These are phyloP conservation scores for Sanguinoderma infundibulare DNA, from an alignment of 1,284 basidiomycete genomes.

Conservation along the genomic window DNA sequence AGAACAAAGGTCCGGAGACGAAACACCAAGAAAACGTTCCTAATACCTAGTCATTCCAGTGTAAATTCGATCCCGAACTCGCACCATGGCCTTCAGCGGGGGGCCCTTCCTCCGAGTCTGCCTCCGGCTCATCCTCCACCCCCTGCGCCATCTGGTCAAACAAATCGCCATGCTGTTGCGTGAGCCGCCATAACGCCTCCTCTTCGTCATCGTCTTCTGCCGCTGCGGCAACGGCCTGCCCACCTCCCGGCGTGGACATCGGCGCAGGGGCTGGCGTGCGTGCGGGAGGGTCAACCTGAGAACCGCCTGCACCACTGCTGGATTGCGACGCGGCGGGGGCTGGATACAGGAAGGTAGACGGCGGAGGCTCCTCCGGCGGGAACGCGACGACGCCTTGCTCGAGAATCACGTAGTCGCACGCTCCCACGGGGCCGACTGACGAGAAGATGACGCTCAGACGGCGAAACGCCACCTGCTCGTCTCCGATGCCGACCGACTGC, in stretches of 20 bases:
- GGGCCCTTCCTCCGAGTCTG: slow-evolving; percentile 4
- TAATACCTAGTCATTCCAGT: neutral
- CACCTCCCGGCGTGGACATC: neutral
- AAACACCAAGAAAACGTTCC: neutral
- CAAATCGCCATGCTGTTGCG: slow-evolving; percentile 1
- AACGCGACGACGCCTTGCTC: slow-evolving; percentile 53
- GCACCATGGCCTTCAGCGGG: neutral
- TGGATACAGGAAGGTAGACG: slow-evolving; percentile 13
- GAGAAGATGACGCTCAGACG: slow-evolving; percentile 79
- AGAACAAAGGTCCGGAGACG: neutral
- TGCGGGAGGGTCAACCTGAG: neutral
- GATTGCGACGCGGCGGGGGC: neutral
- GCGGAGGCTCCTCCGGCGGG: slow-evolving; percentile 20
- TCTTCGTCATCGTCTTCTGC: slow-evolving; percentile 6
- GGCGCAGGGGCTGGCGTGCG: neutral
- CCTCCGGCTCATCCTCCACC: neutral
- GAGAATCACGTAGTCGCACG: slow-evolving; percentile 77
- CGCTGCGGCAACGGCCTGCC: neutral
- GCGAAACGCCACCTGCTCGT: slow-evolving; percentile 55
- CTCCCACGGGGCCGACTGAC: slow-evolving; percentile 57
- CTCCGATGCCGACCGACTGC: slow-evolving; percentile 27
- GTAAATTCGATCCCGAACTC: slow-evolving; percentile 2
- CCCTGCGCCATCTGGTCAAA: neutral
- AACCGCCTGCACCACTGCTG: neutral
- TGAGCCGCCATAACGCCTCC: slow-evolving; percentile 7